Evolutionary conservation across 2,329 filamentous ascomycete species (phyloP).

Genomic region (Beauveria bassiana): DNA sequence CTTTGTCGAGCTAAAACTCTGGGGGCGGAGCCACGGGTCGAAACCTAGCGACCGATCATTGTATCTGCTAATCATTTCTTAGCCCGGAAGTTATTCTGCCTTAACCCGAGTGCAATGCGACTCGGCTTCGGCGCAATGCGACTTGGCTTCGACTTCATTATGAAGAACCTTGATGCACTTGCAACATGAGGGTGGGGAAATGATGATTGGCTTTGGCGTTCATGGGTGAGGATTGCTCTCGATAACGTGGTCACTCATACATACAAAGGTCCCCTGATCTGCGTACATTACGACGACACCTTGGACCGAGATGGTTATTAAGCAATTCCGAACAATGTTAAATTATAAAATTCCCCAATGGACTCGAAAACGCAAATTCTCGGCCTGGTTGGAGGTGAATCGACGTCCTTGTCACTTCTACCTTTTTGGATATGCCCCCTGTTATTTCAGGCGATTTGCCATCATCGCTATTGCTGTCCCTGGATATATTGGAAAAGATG

Average conservation of each 20-base stretch:
- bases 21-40: neutral
- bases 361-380: neutral
- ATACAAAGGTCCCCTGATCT: no score
- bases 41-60: neutral
- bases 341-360: neutral
- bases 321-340: neutral
- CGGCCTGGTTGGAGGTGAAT: neutral
- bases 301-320: no score
- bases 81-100: neutral
- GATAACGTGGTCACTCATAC: no score
- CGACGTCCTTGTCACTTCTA: constrained; percentile 7
- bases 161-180: neutral
- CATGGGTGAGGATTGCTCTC: no score
- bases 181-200: no score
- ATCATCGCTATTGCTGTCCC: constrained; percentile 7
- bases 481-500: neutral
- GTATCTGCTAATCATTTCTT: neutral
- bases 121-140: no score
- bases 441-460: neutral
- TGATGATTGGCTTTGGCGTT: no score
- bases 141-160: no score
- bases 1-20: neutral
- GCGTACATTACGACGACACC: no score
- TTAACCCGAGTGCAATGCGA: neutral
- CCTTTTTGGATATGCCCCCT: constrained; percentile 3